A percentile compares a stretch with the other conserved stretches of the same genome.
Conservation (phyloP, 2,329 filamentous ascomycete species). For the Arthrobotrys iridis region DNA sequence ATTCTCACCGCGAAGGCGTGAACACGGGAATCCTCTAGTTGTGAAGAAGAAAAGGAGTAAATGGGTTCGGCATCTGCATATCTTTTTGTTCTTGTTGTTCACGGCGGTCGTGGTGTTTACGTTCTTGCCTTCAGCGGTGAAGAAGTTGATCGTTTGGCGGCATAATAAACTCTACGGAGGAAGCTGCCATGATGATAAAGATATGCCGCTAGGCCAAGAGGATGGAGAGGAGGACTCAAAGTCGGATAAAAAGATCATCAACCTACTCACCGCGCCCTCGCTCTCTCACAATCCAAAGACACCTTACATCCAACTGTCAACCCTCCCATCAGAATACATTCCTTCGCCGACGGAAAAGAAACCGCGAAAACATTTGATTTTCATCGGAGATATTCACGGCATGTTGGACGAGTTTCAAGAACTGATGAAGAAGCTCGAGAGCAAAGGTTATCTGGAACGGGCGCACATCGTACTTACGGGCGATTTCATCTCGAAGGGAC, state of each 20-base stretch:
- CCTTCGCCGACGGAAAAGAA: slow-evolving; percentile 18
- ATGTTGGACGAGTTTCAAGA: slow-evolving; percentile 64
- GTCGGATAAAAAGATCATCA: background rate
- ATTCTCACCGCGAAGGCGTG: background rate
- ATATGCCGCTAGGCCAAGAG: background rate
- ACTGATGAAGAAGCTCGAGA: slow-evolving; percentile 27
- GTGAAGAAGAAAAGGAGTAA: slow-evolving; percentile 18
- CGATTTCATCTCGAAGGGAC: slow-evolving; percentile 86
- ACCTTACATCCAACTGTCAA: slow-evolving; percentile 44
- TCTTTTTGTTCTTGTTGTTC: slow-evolving; percentile 29
- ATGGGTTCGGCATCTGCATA: slow-evolving; percentile 39
- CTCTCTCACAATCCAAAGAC: slow-evolving; percentile 22
- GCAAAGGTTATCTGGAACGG: slow-evolving; percentile 34
- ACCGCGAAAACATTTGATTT: slow-evolving; percentile 71
- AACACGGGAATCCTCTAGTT: background rate
- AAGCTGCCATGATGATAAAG: slow-evolving; percentile 36
- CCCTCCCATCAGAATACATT: slow-evolving; percentile 32
- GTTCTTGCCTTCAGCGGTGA: slow-evolving; percentile 25
- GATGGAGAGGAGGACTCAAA: background rate
- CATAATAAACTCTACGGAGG: slow-evolving; percentile 43
- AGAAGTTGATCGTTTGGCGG: slow-evolving; percentile 44
- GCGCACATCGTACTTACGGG: slow-evolving; percentile 82
- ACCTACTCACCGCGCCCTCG: slow-evolving; percentile 14
- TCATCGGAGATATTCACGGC: slow-evolving; percentile 93
- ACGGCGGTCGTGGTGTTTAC: slow-evolving; percentile 48